Evolutionary conservation across 2,329 filamentous ascomycete species (phyloP).

Genomic region (Claviceps sp.): DNA sequence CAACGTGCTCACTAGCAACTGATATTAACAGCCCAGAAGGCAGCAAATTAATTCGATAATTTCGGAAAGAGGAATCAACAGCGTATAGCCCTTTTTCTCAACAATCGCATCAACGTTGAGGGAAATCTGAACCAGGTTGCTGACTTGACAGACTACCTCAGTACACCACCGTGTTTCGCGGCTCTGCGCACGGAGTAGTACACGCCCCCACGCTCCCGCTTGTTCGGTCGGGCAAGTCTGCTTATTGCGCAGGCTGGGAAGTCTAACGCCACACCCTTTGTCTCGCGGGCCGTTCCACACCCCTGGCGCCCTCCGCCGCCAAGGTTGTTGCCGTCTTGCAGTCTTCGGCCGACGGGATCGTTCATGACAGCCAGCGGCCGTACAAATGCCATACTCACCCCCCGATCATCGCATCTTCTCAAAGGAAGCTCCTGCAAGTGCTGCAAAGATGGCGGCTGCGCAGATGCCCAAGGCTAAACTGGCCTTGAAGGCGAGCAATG

Average conservation of each 20-base stretch:
- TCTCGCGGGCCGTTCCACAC: constrained; percentile 8
- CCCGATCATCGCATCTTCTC: constrained; percentile 42
- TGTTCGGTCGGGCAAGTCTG: neutral
- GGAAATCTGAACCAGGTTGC: constrained; percentile 8
- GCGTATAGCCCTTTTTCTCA: neutral
- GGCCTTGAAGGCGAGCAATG: constrained; percentile 39
- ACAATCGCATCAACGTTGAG: neutral
- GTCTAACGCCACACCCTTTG: constrained; percentile 6
- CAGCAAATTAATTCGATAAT: constrained; percentile 1
- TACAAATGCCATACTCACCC: constrained; percentile 53
- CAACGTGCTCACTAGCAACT: constrained; percentile 2
- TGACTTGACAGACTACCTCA: neutral
- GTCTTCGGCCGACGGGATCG: neutral
- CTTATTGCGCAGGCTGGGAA: neutral
- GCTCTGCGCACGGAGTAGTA: neutral
- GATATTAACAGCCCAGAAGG: neutral
- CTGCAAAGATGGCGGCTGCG: constrained; percentile 49
- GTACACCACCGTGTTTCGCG: neutral
- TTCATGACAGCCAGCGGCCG: neutral
- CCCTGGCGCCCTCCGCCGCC: constrained; percentile 18
- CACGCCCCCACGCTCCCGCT: too few relatives aligned
- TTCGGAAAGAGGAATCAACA: neutral
- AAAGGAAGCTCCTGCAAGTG: constrained; percentile 30
- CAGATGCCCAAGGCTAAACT: constrained; percentile 45
- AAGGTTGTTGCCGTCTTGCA: neutral